These are phyloP conservation scores for Didymella glomerata DNA, from an alignment of 2,329 filamentous ascomycete genomes.

Conservation along the genomic window DNA sequence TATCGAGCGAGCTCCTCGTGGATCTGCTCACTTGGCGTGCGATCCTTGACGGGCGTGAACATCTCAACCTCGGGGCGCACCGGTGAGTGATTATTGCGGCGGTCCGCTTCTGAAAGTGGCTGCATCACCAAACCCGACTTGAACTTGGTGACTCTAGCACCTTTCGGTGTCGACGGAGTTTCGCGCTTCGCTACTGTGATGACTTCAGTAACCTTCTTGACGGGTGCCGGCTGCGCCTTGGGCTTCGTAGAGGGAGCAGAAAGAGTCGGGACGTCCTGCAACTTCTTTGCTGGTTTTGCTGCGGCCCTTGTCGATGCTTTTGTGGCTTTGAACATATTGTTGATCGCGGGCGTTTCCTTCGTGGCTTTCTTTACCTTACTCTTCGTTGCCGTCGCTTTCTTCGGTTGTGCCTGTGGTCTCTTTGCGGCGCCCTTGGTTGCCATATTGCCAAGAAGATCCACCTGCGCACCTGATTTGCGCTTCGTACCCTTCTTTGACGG, in stretches of 20 bases:
- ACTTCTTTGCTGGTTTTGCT: slow-evolving; percentile 25
- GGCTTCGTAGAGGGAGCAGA: slow-evolving; percentile 1
- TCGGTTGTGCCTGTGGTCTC: slow-evolving; percentile 37
- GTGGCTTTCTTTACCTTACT: slow-evolving; percentile 38
- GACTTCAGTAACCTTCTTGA: slow-evolving; percentile 26
- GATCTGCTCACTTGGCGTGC: slow-evolving; percentile 41
- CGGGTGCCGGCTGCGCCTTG: slow-evolving; percentile 16
- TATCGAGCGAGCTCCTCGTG: slow-evolving; percentile 31
- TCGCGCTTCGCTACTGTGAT: slow-evolving; percentile 23
- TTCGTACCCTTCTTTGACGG: slow-evolving; percentile 47
- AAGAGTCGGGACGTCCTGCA: slow-evolving; percentile 4
- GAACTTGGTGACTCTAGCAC: slow-evolving; percentile 34
- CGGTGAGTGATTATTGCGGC: slow-evolving; percentile 46
- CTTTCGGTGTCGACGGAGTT: slow-evolving; percentile 32
- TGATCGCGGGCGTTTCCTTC: slow-evolving; percentile 36
- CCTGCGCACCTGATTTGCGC: slow-evolving; percentile 39
- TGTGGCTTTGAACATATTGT: slow-evolving; percentile 41
- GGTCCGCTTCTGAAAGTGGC: slow-evolving; percentile 39
- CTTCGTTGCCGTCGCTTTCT: slow-evolving; percentile 41
- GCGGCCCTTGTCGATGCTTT: slow-evolving; percentile 34
- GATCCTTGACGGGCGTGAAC: slow-evolving; percentile 42
- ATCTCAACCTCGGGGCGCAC: slow-evolving; percentile 40
- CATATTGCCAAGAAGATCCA: slow-evolving; percentile 34
- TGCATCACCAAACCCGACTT: slow-evolving; percentile 37
- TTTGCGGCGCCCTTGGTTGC: slow-evolving; percentile 37